phyloP scores from a whole-genome alignment of 169 alveolate genomes.

The Plasmodium chabaudi region DNA sequence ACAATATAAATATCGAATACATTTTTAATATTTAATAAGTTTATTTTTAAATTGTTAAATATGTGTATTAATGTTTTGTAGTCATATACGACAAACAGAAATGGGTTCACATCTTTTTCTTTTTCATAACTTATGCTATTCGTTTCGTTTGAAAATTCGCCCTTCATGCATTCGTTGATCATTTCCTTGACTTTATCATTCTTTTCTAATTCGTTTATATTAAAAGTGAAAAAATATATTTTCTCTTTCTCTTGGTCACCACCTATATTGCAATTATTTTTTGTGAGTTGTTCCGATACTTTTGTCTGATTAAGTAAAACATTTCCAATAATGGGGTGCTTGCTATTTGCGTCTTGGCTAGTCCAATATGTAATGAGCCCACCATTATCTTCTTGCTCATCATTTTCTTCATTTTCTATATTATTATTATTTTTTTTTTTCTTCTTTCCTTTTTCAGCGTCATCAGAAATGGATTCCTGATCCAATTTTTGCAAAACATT shows the following conservation, averaged over 20 bases:
- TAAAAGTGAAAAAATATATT: constrained; percentile 29
- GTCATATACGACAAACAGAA: constrained; percentile 63
- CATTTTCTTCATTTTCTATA: neutral
- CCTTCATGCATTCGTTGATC: constrained; percentile 18
- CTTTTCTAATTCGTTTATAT: constrained; percentile 17
- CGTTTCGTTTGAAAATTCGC: neutral
- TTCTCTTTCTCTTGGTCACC: neutral
- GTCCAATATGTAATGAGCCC: constrained; percentile 7
- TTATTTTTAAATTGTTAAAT: constrained; percentile 31
- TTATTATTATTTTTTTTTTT: neutral
- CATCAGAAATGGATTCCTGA: neutral
- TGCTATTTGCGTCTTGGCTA: neutral
- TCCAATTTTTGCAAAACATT: neutral
- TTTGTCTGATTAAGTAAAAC: constrained; percentile 12
- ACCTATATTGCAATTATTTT: neutral
- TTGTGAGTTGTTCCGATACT: neutral
- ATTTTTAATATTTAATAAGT: constrained; percentile 20
- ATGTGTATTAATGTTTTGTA: constrained; percentile 57
- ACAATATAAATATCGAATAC: constrained; percentile 69
- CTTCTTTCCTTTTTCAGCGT: neutral
- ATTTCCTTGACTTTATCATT: constrained; percentile 13
- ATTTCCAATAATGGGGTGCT: neutral
- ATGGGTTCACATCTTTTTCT: constrained; percentile 3
- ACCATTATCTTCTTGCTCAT: neutral
- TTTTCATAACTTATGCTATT: neutral